A percentile compares a stretch with the other conserved stretches of the same genome.
phyloP scores from a whole-genome alignment of 2,329 filamentous ascomycete genomes.

The Teratosphaeria pseudoeucalypti region DNA sequence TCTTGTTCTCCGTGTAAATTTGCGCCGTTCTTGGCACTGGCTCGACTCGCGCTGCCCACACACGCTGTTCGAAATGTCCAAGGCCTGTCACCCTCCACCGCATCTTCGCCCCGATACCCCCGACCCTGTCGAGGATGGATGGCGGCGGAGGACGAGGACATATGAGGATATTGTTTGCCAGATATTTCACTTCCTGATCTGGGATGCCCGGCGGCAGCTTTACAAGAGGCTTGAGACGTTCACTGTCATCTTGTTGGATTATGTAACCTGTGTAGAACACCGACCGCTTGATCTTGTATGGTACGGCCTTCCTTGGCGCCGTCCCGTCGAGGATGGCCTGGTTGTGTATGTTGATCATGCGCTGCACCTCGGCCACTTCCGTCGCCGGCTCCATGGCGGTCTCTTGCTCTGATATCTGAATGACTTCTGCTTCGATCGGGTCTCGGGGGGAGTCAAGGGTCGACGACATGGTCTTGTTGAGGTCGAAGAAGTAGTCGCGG shows the following conservation, averaged over 20 bases:
- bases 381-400: constrained; percentile 64
- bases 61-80: constrained; percentile 62
- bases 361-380: constrained; percentile 76
- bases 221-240: constrained; percentile 61
- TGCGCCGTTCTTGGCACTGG: constrained; percentile 58
- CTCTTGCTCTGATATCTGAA: constrained; percentile 71
- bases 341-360: constrained; percentile 85
- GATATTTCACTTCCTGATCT: constrained; percentile 63
- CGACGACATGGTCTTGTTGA: constrained; percentile 51
- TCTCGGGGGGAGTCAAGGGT: constrained; percentile 39
- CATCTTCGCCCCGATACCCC: constrained; percentile 74
- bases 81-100: constrained; percentile 74
- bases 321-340: constrained; percentile 39
- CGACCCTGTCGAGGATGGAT: constrained; percentile 68
- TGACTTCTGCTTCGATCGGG: constrained; percentile 65
- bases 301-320: constrained; percentile 36
- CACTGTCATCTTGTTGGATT: constrained; percentile 60
- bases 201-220: constrained; percentile 51
- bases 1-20: constrained; percentile 69
- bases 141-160: constrained; percentile 64
- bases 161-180: constrained; percentile 88
- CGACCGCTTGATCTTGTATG: constrained; percentile 68
- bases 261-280: constrained; percentile 91
- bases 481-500: constrained; percentile 67
- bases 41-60: constrained; percentile 77